Conservation (phyloP, 2,329 filamentous ascomycete genomes). For the Penicillium verrucosum region DNA sequence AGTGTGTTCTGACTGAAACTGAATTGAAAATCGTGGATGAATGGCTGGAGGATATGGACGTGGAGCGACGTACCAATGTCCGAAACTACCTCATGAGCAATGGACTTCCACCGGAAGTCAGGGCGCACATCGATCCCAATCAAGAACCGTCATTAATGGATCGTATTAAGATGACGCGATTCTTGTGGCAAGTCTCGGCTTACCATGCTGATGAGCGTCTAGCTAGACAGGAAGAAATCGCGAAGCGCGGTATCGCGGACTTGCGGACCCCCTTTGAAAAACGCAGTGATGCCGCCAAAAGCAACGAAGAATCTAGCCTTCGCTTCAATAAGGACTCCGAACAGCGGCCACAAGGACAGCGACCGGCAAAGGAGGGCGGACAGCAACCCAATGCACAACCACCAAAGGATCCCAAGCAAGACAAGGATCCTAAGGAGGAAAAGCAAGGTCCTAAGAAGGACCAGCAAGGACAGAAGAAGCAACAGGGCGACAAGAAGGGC, state of each 20-base stretch:
- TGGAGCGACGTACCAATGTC: slow-evolving; percentile 56
- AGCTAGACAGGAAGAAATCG: slow-evolving; percentile 27
- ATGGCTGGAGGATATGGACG: slow-evolving; percentile 55
- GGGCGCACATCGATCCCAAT: slow-evolving; percentile 55
- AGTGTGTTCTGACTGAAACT: slow-evolving; percentile 49
- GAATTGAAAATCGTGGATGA: slow-evolving; percentile 59
- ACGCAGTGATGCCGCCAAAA: background rate
- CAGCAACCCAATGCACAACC: slow-evolving; percentile 21
- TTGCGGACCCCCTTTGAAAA: background rate
- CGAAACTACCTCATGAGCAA: slow-evolving; percentile 62
- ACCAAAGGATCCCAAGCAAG: slow-evolving; percentile 2
- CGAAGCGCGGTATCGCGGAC: background rate
- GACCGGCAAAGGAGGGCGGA: slow-evolving; percentile 19
- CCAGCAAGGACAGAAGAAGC: slow-evolving; percentile 21
- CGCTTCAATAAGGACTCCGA: slow-evolving; percentile 10
- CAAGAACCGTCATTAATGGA: slow-evolving; percentile 53
- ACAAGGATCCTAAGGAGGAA: slow-evolving; percentile 1
- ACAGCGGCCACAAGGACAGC: slow-evolving; percentile 29
- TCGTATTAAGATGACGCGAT: slow-evolving; percentile 58
- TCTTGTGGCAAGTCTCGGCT: slow-evolving; percentile 56
- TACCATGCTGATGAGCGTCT: background rate
- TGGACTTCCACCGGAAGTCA: slow-evolving; percentile 68
- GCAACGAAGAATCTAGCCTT: background rate
- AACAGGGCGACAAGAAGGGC: slow-evolving; percentile 28
- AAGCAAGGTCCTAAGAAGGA: slow-evolving; percentile 14